A percentile compares a stretch with the other conserved stretches of the same genome.
Evolutionary conservation across 768 basidiomycete genomes (phyloP).

Genomic region (Dacryopinax primogenitus): DNA sequence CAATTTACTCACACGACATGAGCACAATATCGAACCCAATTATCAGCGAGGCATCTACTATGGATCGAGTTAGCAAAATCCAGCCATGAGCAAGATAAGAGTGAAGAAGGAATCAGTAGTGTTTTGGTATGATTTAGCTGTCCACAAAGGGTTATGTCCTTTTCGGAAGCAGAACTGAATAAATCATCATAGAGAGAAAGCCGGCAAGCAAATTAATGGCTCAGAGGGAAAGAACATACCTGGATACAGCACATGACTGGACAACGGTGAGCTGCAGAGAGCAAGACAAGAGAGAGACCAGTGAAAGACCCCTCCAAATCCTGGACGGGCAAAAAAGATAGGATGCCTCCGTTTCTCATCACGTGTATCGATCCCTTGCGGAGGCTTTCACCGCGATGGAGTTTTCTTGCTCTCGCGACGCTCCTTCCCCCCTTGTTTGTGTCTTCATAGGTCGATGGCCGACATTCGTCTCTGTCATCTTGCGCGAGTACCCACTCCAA

Average conservation of each 20-base stretch:
- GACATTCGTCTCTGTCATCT: no score
- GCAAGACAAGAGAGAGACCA: no score
- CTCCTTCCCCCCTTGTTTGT: neutral
- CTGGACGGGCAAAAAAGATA: neutral
- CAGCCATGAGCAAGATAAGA: neutral
- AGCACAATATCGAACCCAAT: neutral
- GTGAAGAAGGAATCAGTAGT: neutral
- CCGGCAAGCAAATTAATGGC: neutral
- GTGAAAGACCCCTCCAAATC: no score
- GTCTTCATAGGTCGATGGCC: no score
- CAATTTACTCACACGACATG: neutral
- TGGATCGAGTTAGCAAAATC: neutral
- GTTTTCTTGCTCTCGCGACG: neutral
- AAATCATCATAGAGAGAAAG: neutral
- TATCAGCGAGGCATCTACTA: neutral
- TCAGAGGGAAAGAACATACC: no score
- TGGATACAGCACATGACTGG: no score
- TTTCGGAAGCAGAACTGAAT: slow-evolving; percentile 10
- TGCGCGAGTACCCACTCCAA: no score
- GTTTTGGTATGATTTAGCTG: slow-evolving; percentile 1
- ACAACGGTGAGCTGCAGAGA: no score
- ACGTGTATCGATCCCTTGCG: neutral
- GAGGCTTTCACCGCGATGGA: neutral
- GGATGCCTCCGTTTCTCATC: neutral
- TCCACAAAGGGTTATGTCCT: slow-evolving; percentile 4